Evolutionary conservation across 2,329 filamentous ascomycete species (phyloP).

Genomic region (Colletotrichum sp.): DNA sequence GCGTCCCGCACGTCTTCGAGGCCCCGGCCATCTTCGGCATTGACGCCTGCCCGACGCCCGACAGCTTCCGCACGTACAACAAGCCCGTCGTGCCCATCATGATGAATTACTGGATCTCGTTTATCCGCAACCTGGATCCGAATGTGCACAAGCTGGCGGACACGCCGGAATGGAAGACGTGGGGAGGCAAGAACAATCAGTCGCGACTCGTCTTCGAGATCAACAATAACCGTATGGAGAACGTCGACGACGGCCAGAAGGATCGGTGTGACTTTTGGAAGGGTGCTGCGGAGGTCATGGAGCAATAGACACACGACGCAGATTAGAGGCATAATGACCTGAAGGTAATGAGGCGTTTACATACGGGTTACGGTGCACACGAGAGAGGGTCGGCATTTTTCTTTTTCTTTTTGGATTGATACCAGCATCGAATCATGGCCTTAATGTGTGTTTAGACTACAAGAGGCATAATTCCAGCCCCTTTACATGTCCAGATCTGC

Average conservation of each 20-base stretch:
- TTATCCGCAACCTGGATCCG: conserved; percentile 50
- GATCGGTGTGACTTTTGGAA: conserved; percentile 48
- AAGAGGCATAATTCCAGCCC: neutral
- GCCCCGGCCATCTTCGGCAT: conserved; percentile 55
- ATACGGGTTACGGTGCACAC: neutral
- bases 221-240: conserved; percentile 45
- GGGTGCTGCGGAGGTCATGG: conserved; percentile 34
- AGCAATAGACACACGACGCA: conserved; percentile 6
- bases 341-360: conserved; percentile 8
- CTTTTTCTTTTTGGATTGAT: neutral
- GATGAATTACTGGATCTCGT: conserved; percentile 57
- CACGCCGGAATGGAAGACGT: conserved; percentile 47
- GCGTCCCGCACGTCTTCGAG: conserved; percentile 55
- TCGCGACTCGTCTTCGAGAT: conserved; percentile 46
- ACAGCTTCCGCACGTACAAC: conserved; percentile 51
- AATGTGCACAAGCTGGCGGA: conserved; percentile 37
- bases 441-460: neutral
- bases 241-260: conserved; percentile 34
- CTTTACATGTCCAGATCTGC: neutral
- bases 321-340: neutral
- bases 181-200: conserved; percentile 31
- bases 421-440: neutral
- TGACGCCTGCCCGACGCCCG: conserved; percentile 32
- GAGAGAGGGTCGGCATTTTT: neutral
- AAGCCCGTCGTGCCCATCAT: conserved; percentile 48